A percentile compares a stretch with the other conserved stretches of the same genome.
These are phyloP conservation scores for Verticillium nubilum DNA, from an alignment of 2,329 filamentous ascomycete species.

Conservation along the genomic window DNA sequence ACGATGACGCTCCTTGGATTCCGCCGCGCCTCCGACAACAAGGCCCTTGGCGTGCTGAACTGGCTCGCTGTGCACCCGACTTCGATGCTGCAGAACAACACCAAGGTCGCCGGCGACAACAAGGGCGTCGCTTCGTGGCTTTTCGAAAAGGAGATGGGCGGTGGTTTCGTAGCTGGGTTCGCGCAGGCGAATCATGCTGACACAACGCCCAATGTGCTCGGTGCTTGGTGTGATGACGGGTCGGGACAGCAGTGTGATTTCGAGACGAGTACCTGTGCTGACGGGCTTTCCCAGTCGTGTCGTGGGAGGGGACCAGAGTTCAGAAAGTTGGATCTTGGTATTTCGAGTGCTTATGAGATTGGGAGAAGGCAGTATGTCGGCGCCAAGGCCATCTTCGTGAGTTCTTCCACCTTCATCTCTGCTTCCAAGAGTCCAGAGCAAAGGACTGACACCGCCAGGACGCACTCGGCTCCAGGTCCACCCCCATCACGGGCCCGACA, in stretches of 20 bases:
- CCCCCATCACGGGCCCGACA: slow-evolving; percentile 53
- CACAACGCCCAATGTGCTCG: slow-evolving; percentile 81
- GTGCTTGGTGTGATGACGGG: slow-evolving; percentile 85
- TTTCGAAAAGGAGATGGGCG: slow-evolving; percentile 64
- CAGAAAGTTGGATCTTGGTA: slow-evolving; percentile 61
- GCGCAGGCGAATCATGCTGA: slow-evolving; percentile 90
- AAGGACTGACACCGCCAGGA: slow-evolving; percentile 45
- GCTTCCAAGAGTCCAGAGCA: background rate
- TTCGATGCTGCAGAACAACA: slow-evolving; percentile 87
- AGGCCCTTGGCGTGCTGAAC: slow-evolving; percentile 74
- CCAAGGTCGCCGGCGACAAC: slow-evolving; percentile 87
- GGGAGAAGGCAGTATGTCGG: slow-evolving; percentile 65
- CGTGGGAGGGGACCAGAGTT: slow-evolving; percentile 71
- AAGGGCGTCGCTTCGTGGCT: slow-evolving; percentile 88
- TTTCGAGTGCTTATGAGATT: slow-evolving; percentile 70
- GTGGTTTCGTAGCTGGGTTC: slow-evolving; percentile 83
- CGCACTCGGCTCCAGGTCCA: slow-evolving; percentile 38
- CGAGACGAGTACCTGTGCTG: slow-evolving; percentile 76
- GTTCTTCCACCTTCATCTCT: slow-evolving; percentile 24
- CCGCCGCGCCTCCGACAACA: slow-evolving; percentile 65
- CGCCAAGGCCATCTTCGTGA: slow-evolving; percentile 39
- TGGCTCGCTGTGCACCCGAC: slow-evolving; percentile 95
- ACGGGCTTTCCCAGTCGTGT: slow-evolving; percentile 64
- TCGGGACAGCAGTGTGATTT: slow-evolving; percentile 66
- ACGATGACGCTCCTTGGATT: slow-evolving; percentile 75